Conservation (phyloP, 148 eudicot genomes). For the Chenopodium suecicum region DNA sequence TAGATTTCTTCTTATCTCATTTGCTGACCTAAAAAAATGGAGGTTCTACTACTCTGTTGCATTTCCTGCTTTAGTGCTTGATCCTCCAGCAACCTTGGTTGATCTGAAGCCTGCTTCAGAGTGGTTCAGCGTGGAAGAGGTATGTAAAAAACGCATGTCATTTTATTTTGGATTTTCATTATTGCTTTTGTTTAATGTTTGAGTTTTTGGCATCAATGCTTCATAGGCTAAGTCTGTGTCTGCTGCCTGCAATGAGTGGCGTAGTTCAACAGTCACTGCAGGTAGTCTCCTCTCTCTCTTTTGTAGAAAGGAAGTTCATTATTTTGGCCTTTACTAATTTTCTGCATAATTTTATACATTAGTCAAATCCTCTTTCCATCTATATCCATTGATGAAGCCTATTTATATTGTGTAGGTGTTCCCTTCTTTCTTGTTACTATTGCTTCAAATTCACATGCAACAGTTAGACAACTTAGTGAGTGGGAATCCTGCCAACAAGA, state of each 20-base stretch:
- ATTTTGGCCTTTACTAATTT: not conserved
- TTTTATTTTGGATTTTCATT: not conserved
- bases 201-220: constrained; percentile 32
- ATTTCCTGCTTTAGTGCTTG: constrained; percentile 75
- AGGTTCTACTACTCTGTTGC: constrained; percentile 82
- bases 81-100: constrained; percentile 74
- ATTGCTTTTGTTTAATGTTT: constrained; percentile 4
- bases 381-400: constrained; percentile 6
- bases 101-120: constrained; percentile 74
- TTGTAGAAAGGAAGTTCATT: not conserved
- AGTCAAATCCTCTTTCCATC: not conserved
- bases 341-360: not conserved
- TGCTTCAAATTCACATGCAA: constrained; percentile 52
- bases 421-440: constrained; percentile 72
- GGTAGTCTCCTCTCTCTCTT: constrained; percentile 35
- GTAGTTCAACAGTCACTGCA: constrained; percentile 59
- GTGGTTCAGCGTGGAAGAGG: constrained; percentile 73
- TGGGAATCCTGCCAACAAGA: constrained; percentile 67
- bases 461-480: constrained; percentile 66
- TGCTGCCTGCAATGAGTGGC: constrained; percentile 82
- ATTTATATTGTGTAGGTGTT: constrained; percentile 50
- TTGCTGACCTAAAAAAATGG: constrained; percentile 94
- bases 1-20: constrained; percentile 79
- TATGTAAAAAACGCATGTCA: constrained; percentile 20
- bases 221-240: constrained; percentile 64